phyloP scores from a whole-genome alignment of 257 asterid genomes.

The Knoxia roxburghii region DNA sequence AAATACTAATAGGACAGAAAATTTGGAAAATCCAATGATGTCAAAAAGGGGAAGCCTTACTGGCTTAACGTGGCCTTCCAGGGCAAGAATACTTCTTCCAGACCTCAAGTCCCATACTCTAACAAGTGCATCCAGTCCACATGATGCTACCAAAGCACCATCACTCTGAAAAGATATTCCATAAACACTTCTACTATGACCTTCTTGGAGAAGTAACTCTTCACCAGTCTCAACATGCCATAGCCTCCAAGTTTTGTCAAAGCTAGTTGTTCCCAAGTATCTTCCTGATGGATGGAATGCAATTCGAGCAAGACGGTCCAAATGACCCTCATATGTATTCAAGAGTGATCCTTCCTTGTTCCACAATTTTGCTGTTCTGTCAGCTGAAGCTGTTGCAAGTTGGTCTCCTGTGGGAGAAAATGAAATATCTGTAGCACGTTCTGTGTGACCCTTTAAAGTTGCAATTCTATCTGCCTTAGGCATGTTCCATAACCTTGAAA shows the following conservation, averaged over 20 bases:
- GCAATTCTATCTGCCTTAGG: slow-evolving; percentile 60
- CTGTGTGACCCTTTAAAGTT: slow-evolving; percentile 80
- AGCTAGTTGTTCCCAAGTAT: slow-evolving; percentile 89
- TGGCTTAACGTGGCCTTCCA: slow-evolving; percentile 95
- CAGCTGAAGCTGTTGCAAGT: slow-evolving; percentile 94
- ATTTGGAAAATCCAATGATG: slow-evolving; percentile 1
- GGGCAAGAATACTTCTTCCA: slow-evolving; percentile 82
- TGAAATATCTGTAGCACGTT: slow-evolving; percentile 86
- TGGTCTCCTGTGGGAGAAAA: slow-evolving; percentile 63
- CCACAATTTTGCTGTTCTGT: slow-evolving; percentile 82
- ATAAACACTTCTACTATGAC: slow-evolving; percentile 92
- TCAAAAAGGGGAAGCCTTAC: slow-evolving; percentile 38
- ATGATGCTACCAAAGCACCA: slow-evolving; percentile 92
- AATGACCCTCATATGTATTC: slow-evolving; percentile 77
- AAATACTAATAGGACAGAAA: background rate
- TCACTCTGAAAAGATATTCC: slow-evolving; percentile 79
- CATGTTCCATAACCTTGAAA: slow-evolving; percentile 77
- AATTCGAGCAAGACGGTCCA: slow-evolving; percentile 93
- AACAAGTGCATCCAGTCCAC: slow-evolving; percentile 90
- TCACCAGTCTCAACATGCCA: slow-evolving; percentile 98
- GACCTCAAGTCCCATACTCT: slow-evolving; percentile 96
- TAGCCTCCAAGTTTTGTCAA: slow-evolving; percentile 91
- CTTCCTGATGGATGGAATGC: slow-evolving; percentile 88
- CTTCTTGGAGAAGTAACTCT: slow-evolving; percentile 96
- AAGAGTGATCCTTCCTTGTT: slow-evolving; percentile 58